phyloP scores from a whole-genome alignment of 345 rosid species.

The Salix purpurea region DNA sequence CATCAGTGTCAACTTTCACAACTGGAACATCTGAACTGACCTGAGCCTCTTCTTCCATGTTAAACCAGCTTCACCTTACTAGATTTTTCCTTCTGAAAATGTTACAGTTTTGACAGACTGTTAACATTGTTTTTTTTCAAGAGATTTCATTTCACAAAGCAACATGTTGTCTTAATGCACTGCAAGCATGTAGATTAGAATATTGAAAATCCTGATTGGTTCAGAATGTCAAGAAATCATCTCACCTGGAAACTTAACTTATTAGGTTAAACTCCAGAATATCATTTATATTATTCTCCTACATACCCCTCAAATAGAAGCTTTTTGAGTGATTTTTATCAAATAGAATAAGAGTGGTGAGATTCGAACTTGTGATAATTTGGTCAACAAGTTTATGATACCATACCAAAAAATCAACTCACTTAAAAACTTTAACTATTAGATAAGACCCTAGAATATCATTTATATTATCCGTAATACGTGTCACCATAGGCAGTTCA shows the following conservation, averaged over 20 bases:
- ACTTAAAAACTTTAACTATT: too few species aligned
- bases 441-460: too few species aligned
- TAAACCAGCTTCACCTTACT: conserved; percentile 5
- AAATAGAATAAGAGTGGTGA: too few species aligned
- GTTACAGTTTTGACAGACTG: background rate
- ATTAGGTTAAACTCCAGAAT: too few species aligned
- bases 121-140: background rate
- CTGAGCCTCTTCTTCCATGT: conserved; percentile 61
- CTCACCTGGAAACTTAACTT: too few species aligned
- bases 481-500: too few species aligned
- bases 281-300: too few species aligned
- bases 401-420: accelerated
- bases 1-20: conserved; percentile 37
- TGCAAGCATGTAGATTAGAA: background rate
- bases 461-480: too few species aligned
- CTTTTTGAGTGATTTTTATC: too few species aligned
- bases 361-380: too few species aligned
- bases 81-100: conserved; percentile 6
- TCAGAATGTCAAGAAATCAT: background rate
- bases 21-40: conserved; percentile 51
- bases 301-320: too few species aligned
- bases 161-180: background rate
- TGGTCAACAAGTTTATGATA: too few species aligned
- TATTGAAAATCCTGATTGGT: background rate
- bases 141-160: background rate